These are phyloP conservation scores for Ilex paraguariensis DNA, from an alignment of 305 asterid species.

Conservation along the genomic window DNA sequence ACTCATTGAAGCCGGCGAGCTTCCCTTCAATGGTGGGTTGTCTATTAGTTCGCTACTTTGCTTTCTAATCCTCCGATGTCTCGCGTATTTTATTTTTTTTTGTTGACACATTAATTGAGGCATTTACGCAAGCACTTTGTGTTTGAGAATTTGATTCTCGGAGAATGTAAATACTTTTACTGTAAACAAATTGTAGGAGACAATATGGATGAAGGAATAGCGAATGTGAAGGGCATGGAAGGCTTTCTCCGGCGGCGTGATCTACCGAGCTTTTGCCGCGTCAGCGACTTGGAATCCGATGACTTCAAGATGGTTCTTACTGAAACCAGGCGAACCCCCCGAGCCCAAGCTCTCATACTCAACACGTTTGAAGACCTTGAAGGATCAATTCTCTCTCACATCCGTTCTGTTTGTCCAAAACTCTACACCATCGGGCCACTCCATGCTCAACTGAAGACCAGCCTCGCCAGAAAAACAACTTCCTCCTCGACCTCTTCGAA, in stretches of 20 bases:
- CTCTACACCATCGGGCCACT: conserved; percentile 33
- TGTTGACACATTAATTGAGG: too few relatives aligned
- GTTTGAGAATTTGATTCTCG: too few relatives aligned
- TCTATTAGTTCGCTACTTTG: too few relatives aligned
- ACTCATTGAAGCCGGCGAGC: conserved; percentile 50
- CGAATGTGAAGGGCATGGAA: conserved; percentile 56
- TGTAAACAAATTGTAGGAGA: conserved; percentile 20
- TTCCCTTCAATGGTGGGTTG: conserved; percentile 45
- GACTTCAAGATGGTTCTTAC: conserved; percentile 26
- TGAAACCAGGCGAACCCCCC: conserved; percentile 28
- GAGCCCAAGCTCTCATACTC: conserved; percentile 32
- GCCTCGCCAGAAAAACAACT: neutral
- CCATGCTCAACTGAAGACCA: conserved; percentile 20
- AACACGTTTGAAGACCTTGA: conserved; percentile 35
- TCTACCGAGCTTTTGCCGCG: conserved; percentile 48
- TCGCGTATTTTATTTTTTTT: too few relatives aligned
- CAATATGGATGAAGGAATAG: conserved; percentile 47
- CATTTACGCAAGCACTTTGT: too few relatives aligned
- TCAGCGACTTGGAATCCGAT: conserved; percentile 20
- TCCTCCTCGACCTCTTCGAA: conserved; percentile 2
- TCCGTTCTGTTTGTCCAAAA: conserved; percentile 26
- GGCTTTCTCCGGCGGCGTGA: conserved; percentile 57
- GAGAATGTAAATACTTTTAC: too few relatives aligned
- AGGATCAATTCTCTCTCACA: conserved; percentile 19
- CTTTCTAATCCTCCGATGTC: too few relatives aligned